phyloP scores from a whole-genome alignment of 2,329 filamentous ascomycete species.

The Hypoxylon sp. region DNA sequence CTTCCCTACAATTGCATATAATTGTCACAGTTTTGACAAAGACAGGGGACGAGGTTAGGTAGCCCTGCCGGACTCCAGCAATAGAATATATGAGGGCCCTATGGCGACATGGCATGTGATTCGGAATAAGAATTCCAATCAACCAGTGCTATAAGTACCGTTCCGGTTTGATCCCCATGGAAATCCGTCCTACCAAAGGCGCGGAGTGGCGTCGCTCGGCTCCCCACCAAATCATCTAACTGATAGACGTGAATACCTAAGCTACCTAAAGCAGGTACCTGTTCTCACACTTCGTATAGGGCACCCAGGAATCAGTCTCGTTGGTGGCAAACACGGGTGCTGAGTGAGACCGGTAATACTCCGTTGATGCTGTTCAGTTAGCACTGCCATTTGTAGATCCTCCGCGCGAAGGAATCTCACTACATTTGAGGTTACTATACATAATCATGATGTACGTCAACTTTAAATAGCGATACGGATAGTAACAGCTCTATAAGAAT shows the following conservation, averaged over 20 bases:
- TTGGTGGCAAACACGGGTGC: constrained; percentile 28
- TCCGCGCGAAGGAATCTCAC: constrained; percentile 34
- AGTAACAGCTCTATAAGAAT: constrained; percentile 2
- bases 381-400: constrained; percentile 39
- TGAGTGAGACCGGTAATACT: constrained; percentile 14
- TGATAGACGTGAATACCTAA: neutral
- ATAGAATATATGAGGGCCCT: neutral
- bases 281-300: neutral
- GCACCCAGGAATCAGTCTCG: neutral
- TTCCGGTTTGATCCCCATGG: neutral
- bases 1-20: neutral
- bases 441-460: constrained; percentile 37
- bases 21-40: neutral
- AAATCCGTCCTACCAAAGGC: neutral
- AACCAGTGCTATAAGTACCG: constrained; percentile 4
- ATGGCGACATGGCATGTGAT: constrained; percentile 39
- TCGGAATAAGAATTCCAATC: constrained; percentile 28
- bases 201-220: constrained; percentile 9
- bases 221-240: constrained; percentile 10
- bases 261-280: constrained; percentile 4
- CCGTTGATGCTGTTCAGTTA: constrained; percentile 20
- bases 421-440: constrained; percentile 27
- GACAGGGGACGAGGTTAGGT: constrained; percentile 6
- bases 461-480: constrained; percentile 3
- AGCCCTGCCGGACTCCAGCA: constrained; percentile 11